Evolutionary conservation across 1,139 yeast species (phyloP), one percentile per base, ranked within the genome.

Genomic region (Saccharomyces uvarum): DNA sequence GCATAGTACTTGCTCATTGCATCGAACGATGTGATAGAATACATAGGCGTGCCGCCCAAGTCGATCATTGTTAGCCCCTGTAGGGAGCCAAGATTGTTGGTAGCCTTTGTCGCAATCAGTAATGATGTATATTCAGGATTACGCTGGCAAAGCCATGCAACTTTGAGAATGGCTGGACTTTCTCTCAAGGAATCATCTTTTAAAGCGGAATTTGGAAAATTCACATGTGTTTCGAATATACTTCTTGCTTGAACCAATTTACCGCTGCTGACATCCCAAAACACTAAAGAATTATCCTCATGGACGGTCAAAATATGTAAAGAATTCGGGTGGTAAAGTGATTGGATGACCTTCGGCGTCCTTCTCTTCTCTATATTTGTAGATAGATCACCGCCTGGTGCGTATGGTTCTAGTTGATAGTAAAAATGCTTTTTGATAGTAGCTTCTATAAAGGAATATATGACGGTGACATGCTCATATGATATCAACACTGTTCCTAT

Each of bases 271-370:
- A 88, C 84, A 70, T 93, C 99, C 97, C 98, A 93, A 64, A 93
- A 93, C 3, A 82, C 96, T 49, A 93, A 65, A 0, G 95, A 80
- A 51, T 91, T 93, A 64, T 91, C 97, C 16, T 74, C 81, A 67
- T 91, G 95, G 1, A 83, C 79, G 0, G 96, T 84, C 14, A 88
- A 78, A 5, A 89, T 74, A 68, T 91, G 96, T 50, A 89, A 77
- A 0, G 98, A 97, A 67, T 89, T 88, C 2, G 99, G 99, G 68
- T 91, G 97, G 81, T 88, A 93, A 47, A 82, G 75, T 0, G 97
- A 84, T 53, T 81, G 82, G 1, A 75, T 63, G 2, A 87, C 66
- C 48, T 75, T 79, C 1, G 93, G 85, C 32, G 68, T 70, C 50
- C 82, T 69, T 4, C 48, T 49, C 48, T 57, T 56, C 28, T 53